These are phyloP conservation scores for Guadua angustifolia DNA, from an alignment of 176 grass and related monocot genomes.

Conservation along the genomic window DNA sequence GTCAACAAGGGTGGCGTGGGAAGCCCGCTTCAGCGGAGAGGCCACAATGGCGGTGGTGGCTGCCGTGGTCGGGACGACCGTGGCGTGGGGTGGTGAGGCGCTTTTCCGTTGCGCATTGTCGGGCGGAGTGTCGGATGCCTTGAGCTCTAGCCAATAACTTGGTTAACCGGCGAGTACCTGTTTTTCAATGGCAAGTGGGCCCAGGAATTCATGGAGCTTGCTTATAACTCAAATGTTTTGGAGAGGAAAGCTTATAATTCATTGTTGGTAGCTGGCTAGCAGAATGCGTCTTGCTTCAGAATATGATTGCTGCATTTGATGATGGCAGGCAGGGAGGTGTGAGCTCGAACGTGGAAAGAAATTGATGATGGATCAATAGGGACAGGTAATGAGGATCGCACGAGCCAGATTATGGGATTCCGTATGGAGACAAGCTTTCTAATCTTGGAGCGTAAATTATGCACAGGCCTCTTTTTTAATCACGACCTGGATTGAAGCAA, in stretches of 20 bases:
- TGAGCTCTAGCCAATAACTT: neutral
- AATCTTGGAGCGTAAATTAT: conserved; percentile 12
- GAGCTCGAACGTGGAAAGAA: conserved; percentile 12
- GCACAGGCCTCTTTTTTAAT: neutral
- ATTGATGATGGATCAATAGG: neutral
- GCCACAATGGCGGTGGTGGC: no score
- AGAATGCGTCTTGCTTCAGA: neutral
- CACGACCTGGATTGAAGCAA: neutral
- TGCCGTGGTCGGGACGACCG: no score
- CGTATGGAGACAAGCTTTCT: neutral
- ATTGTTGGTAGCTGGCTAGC: neutral
- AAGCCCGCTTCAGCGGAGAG: no score
- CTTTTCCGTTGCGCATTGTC: no score
- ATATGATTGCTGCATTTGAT: neutral
- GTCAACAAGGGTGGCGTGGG: no score
- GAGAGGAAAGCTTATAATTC: neutral
- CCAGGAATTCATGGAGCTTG: neutral
- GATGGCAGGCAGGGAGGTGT: conserved; percentile 9
- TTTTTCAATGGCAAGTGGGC: neutral
- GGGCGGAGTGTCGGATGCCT: no score
- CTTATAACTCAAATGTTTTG: neutral
- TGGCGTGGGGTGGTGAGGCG: no score
- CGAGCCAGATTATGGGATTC: conserved; percentile 5
- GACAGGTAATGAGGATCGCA: conserved; percentile 17
- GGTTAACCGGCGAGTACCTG: neutral